Conservation (phyloP, 257 asterid species). For the Nicotiana attenuata region DNA sequence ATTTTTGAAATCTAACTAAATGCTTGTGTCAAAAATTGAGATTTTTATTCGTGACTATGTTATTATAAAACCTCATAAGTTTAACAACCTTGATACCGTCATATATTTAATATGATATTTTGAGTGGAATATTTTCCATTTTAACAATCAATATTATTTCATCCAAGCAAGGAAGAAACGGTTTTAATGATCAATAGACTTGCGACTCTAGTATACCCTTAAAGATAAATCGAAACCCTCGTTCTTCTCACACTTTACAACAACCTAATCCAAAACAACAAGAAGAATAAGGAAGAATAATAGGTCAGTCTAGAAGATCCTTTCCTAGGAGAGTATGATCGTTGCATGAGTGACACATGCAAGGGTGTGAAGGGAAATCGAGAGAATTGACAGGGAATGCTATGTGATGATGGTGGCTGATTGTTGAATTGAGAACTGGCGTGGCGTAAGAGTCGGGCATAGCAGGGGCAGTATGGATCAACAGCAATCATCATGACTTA, state of each 20-base stretch:
- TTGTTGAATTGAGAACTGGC: constrained; percentile 23
- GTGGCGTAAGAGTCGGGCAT: constrained; percentile 23
- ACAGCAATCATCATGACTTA: constrained; percentile 87
- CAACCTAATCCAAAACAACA: constrained; percentile 12
- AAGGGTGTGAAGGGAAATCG: constrained; percentile 18
- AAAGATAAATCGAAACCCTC: constrained; percentile 51
- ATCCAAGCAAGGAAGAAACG: neutral
- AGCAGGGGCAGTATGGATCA: constrained; percentile 56
- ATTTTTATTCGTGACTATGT: no score
- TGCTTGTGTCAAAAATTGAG: no score
- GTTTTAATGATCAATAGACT: neutral
- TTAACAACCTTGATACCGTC: no score
- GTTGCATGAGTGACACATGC: constrained; percentile 31
- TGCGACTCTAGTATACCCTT: neutral
- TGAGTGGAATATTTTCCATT: no score
- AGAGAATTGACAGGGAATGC: constrained; percentile 14
- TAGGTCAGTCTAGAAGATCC: neutral
- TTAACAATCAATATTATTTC: neutral
- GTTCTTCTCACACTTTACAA: constrained; percentile 26
- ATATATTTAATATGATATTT: no score
- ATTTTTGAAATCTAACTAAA: no score
- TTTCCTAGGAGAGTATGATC: neutral
- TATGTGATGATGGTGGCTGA: constrained; percentile 24
- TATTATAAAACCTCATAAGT: no score
- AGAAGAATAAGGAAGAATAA: neutral